These are phyloP conservation scores for Rhexocercosporidium sp. DNA, from an alignment of 2,329 filamentous ascomycete species.

Conservation along the genomic window DNA sequence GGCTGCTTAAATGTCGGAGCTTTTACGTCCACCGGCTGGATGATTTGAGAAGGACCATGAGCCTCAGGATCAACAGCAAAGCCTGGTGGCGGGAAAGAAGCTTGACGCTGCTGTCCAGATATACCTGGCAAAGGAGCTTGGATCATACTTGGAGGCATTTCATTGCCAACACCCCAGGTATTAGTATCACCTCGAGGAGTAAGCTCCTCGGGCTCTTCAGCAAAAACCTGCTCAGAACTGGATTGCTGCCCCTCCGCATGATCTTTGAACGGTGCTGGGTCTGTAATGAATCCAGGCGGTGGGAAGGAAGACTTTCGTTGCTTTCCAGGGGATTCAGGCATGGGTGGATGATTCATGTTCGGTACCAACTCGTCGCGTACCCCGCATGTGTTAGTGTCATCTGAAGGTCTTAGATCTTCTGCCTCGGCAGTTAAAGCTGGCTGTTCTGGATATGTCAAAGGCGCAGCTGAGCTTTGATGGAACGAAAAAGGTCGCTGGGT, in stretches of 20 bases:
- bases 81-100: conserved; percentile 1
- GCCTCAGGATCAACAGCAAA: not conserved
- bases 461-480: not conserved
- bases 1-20: not conserved
- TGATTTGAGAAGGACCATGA: not conserved
- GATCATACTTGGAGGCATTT: not conserved
- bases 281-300: conserved; percentile 6
- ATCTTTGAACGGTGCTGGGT: not conserved
- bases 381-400: conserved; percentile 14
- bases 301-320: not conserved
- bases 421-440: not conserved
- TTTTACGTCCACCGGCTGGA: not conserved
- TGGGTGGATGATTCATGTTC: not conserved
- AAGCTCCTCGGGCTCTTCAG: not conserved
- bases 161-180: conserved; percentile 4
- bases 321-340: not conserved
- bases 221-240: not conserved
- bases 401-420: not conserved
- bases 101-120: not conserved
- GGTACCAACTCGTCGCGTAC: not conserved
- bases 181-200: not conserved
- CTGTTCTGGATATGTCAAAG: not conserved
- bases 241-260: not conserved
- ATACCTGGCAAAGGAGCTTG: not conserved
- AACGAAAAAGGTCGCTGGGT: conserved; percentile 1